Conservation (phyloP, 139 green algal species). For the Parachlorella kessleri region DNA sequence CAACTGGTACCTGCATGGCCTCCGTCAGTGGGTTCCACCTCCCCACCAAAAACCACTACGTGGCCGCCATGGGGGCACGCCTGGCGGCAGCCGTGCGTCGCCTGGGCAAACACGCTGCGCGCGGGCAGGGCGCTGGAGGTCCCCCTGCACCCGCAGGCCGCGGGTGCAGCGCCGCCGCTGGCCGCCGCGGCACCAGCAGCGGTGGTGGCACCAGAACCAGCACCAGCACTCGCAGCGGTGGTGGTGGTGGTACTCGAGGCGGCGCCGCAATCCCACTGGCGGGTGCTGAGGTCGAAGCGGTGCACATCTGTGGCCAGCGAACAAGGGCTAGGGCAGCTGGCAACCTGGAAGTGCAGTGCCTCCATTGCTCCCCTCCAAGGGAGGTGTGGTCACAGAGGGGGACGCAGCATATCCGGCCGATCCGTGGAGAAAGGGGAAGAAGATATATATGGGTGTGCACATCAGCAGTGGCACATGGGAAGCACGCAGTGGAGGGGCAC, state of each 20-base stretch:
- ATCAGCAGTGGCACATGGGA: too few relatives aligned
- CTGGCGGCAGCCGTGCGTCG: conserved; percentile 22
- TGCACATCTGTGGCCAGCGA: conserved; percentile 1
- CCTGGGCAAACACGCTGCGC: conserved; percentile 50
- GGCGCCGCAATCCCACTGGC: background rate
- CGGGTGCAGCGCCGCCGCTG: background rate
- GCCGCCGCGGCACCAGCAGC: conserved; percentile 4
- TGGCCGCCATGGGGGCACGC: conserved; percentile 25
- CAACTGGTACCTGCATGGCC: background rate
- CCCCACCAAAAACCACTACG: conserved; percentile 53
- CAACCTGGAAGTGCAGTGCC: too few relatives aligned
- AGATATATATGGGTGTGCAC: conserved; percentile 3
- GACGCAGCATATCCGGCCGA: too few relatives aligned
- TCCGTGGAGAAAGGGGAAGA: background rate
- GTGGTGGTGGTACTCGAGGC: too few relatives aligned
- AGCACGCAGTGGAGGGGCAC: too few relatives aligned
- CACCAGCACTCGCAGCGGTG: too few relatives aligned
- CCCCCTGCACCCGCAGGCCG: too few relatives aligned
- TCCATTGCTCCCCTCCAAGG: too few relatives aligned
- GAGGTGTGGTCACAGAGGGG: too few relatives aligned
- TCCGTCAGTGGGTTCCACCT: conserved; percentile 60
- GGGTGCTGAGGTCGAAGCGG: background rate
- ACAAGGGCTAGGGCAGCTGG: too few relatives aligned
- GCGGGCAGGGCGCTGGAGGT: conserved; percentile 8
- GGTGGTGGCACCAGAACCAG: conserved; percentile 39